Percentiles rank a stretch among this genome's conserved stretches.
phyloP scores from a whole-genome alignment of 2,329 filamentous ascomycete species.

The Arthrobotrys entomopaga region DNA sequence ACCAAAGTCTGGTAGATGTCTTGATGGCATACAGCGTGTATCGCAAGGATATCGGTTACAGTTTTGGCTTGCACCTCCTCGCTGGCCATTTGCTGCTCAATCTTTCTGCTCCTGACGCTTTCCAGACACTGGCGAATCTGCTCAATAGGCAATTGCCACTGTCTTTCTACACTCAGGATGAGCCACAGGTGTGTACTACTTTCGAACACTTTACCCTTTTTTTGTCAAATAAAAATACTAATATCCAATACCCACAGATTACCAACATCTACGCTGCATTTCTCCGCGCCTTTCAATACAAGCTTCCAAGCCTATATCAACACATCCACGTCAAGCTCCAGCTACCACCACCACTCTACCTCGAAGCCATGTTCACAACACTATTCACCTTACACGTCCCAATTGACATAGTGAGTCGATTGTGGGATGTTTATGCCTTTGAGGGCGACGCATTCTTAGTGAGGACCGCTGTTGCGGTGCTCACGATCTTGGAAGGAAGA shows the following conservation, averaged over 20 bases:
- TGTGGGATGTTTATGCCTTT: constrained; percentile 86
- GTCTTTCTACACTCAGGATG: constrained; percentile 78
- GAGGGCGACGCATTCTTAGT: constrained; percentile 80
- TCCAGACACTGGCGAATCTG: constrained; percentile 78
- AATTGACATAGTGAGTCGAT: constrained; percentile 75
- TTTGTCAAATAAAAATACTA: constrained; percentile 2
- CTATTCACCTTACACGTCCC: constrained; percentile 73
- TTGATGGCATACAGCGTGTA: constrained; percentile 84
- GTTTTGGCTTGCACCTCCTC: constrained; percentile 77
- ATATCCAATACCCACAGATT: constrained; percentile 62
- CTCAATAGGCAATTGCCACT: constrained; percentile 79
- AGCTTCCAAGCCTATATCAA: constrained; percentile 71
- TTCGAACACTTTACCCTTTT: not conserved
- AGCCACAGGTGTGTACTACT: constrained; percentile 65
- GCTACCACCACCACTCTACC: constrained; percentile 67
- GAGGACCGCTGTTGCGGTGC: constrained; percentile 75
- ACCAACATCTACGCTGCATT: constrained; percentile 75
- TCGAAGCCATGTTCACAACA: constrained; percentile 71
- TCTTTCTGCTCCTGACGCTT: constrained; percentile 71
- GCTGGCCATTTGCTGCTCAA: constrained; percentile 79
- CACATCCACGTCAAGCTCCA: constrained; percentile 70
- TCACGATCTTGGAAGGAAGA: constrained; percentile 67
- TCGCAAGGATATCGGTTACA: constrained; percentile 81
- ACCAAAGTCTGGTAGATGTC: constrained; percentile 75
- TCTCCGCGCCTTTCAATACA: constrained; percentile 73